phyloP scores from a whole-genome alignment of 1,139 yeast genomes.

The Debaryomycetaceae sp. region DNA sequence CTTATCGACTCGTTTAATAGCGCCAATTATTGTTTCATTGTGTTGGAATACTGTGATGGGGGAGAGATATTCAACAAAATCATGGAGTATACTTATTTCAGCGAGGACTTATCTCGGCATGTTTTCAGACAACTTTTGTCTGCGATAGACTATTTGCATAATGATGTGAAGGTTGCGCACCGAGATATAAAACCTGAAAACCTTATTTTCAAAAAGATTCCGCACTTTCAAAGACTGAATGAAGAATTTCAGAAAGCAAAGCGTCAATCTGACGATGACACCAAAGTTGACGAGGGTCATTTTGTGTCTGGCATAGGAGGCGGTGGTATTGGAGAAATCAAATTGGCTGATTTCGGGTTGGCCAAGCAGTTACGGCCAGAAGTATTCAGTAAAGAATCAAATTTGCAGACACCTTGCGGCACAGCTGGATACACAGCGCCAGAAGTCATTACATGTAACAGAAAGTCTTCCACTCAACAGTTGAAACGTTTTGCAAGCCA shows the following conservation, averaged over 20 bases:
- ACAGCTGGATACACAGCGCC: constrained; percentile 81
- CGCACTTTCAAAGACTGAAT: constrained; percentile 40
- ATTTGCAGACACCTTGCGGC: constrained; percentile 67
- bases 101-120: constrained; percentile 82
- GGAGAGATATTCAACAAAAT: constrained; percentile 96
- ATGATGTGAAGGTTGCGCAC: constrained; percentile 77
- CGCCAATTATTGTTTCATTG: constrained; percentile 65
- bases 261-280: constrained; percentile 71
- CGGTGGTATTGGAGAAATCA: constrained; percentile 83
- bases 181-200: constrained; percentile 96
- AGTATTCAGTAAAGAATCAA: constrained; percentile 18
- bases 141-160: constrained; percentile 80
- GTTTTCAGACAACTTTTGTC: constrained; percentile 80
- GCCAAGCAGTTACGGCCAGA: constrained; percentile 75
- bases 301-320: constrained; percentile 79
- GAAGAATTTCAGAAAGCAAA: constrained; percentile 41
- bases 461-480: constrained; percentile 6
- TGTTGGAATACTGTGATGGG: constrained; percentile 84
- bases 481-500: constrained; percentile 17
- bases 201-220: constrained; percentile 57
- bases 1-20: constrained; percentile 61
- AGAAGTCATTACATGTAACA: constrained; percentile 65
- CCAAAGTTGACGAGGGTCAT: constrained; percentile 83
- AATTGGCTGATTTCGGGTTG: constrained; percentile 89
- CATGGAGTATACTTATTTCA: constrained; percentile 84